Evolutionary conservation across 2,329 filamentous ascomycete genomes (phyloP).

Genomic region (Colletotrichum horii): DNA sequence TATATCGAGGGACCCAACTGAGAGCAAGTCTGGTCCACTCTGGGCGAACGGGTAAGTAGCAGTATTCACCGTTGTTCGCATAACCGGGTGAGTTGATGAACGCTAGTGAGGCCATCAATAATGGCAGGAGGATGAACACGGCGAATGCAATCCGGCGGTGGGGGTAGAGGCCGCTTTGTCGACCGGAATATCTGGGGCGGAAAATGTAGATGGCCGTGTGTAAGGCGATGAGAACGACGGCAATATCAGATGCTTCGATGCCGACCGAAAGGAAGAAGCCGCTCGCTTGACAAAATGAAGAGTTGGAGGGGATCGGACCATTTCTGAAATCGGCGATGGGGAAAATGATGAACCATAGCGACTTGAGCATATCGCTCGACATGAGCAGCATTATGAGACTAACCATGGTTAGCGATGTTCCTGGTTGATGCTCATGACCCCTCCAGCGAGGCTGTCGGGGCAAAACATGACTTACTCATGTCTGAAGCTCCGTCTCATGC

Average conservation of each 20-base stretch:
- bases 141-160: conserved; percentile 66
- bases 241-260: conserved; percentile 74
- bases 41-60: conserved; percentile 70
- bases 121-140: conserved; percentile 62
- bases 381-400: conserved; percentile 79
- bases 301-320: conserved; percentile 54
- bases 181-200: conserved; percentile 50
- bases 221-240: conserved; percentile 74
- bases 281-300: conserved; percentile 68
- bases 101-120: conserved; percentile 65
- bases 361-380: conserved; percentile 74
- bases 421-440: not conserved
- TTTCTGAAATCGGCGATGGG: conserved; percentile 61
- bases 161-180: conserved; percentile 70
- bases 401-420: conserved; percentile 23
- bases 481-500: conserved; percentile 76
- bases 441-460: not conserved
- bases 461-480: conserved; percentile 62
- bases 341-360: conserved; percentile 71
- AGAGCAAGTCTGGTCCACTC: conserved; percentile 73
- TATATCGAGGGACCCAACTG: conserved; percentile 76
- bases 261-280: conserved; percentile 72
- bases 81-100: conserved; percentile 67
- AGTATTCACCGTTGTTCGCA: conserved; percentile 69
- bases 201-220: conserved; percentile 78